Percentiles rank a stretch among this genome's conserved stretches.
phyloP scores from a whole-genome alignment of 345 rosid species.

The Sisymbrium altissimum region DNA sequence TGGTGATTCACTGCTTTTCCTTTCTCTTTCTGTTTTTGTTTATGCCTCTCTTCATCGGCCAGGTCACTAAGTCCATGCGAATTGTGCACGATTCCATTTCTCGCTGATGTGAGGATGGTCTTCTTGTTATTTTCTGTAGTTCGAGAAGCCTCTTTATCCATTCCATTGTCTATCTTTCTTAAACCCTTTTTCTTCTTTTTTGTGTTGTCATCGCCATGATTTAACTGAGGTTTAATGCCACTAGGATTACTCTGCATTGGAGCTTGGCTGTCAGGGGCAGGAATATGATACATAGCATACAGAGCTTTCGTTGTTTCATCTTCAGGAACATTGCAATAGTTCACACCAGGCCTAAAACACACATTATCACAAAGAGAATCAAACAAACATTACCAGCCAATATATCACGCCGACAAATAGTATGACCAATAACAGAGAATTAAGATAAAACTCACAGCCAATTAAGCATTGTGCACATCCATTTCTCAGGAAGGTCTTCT shows the following conservation, averaged over 20 bases:
- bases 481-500: conserved; percentile 75
- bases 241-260: conserved; percentile 38
- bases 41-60: conserved; percentile 42
- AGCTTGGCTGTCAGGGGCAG: conserved; percentile 44
- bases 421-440: background rate
- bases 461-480: conserved; percentile 90
- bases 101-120: conserved; percentile 34
- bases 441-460: conserved; percentile 86
- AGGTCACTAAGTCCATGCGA: conserved; percentile 43
- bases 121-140: conserved; percentile 52
- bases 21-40: conserved; percentile 58
- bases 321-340: conserved; percentile 68
- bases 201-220: conserved; percentile 26
- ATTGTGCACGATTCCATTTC: conserved; percentile 40
- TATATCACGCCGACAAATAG: conserved; percentile 1
- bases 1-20: conserved; percentile 43
- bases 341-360: conserved; percentile 76
- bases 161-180: conserved; percentile 42
- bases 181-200: conserved; percentile 50
- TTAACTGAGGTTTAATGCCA: conserved; percentile 24
- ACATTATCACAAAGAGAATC: conserved; percentile 17
- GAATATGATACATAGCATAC: conserved; percentile 41
- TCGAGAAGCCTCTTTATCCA: conserved; percentile 42
- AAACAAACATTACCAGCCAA: conserved; percentile 5
- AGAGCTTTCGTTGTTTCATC: conserved; percentile 77